A percentile compares a stretch with the other conserved stretches of the same genome.
Evolutionary conservation across 2,329 filamentous ascomycete species (phyloP).

Genomic region (Trichoderma asperellum): DNA sequence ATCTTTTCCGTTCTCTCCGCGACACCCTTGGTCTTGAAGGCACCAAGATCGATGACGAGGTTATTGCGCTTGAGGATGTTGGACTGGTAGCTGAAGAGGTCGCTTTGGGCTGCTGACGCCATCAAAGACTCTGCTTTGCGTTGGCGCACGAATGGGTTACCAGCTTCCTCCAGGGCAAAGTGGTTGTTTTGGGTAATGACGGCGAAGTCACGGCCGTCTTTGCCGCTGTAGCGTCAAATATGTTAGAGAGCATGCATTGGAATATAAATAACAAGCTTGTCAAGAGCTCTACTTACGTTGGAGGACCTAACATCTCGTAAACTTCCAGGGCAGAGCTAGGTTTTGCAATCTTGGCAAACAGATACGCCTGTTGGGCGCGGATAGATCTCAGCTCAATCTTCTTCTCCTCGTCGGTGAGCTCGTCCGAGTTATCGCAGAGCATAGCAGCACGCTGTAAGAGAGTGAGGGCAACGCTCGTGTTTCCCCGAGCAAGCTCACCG

Average conservation of each 20-base stretch:
- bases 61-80: slow-evolving; percentile 61
- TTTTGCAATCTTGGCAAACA: slow-evolving; percentile 68
- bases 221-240: background rate
- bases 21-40: slow-evolving; percentile 69
- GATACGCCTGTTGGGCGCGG: slow-evolving; percentile 74
- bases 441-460: slow-evolving; percentile 71
- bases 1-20: slow-evolving; percentile 51
- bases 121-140: slow-evolving; percentile 61
- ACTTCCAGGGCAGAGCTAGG: slow-evolving; percentile 66
- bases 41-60: slow-evolving; percentile 66
- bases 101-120: slow-evolving; percentile 59
- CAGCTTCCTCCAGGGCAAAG: slow-evolving; percentile 47
- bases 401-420: slow-evolving; percentile 75
- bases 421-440: slow-evolving; percentile 73
- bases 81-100: slow-evolving; percentile 72
- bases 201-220: slow-evolving; percentile 63
- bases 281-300: slow-evolving; percentile 55
- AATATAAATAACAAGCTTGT: background rate
- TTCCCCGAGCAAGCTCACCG: slow-evolving; percentile 69
- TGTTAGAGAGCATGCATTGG: background rate
- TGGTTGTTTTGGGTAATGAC: slow-evolving; percentile 70
- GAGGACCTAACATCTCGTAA: slow-evolving; percentile 62
- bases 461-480: slow-evolving; percentile 65
- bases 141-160: slow-evolving; percentile 71
- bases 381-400: slow-evolving; percentile 75